A percentile compares a stretch with the other conserved stretches of the same genome.
These are phyloP conservation scores for Fomitopsis palustris DNA, from an alignment of 1,284 basidiomycete genomes.

Conservation along the genomic window DNA sequence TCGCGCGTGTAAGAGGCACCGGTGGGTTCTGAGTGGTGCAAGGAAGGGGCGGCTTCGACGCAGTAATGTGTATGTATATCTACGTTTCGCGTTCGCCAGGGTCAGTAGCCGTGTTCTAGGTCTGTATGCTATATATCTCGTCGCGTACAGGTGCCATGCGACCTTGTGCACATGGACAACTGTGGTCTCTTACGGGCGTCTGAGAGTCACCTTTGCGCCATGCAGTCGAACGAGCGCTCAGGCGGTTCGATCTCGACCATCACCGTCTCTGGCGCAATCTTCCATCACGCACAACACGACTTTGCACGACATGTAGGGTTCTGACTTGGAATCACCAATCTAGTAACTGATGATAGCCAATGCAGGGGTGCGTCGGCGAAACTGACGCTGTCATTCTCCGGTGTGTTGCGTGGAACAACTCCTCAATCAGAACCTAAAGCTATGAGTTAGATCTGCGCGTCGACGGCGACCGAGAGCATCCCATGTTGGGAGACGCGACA, in stretches of 20 bases:
- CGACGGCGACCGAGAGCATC: not conserved
- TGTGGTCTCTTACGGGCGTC: too few relatives aligned
- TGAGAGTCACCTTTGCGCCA: not conserved
- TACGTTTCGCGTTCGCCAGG: not conserved
- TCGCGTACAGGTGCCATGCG: too few relatives aligned
- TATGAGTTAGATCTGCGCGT: not conserved
- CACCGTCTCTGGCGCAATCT: not conserved
- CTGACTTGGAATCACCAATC: too few relatives aligned
- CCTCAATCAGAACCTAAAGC: not conserved
- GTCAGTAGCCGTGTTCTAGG: too few relatives aligned
- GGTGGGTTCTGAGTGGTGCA: conserved; percentile 11
- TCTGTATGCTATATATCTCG: too few relatives aligned
- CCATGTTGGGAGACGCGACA: not conserved
- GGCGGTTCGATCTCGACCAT: not conserved
- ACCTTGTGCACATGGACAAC: too few relatives aligned
- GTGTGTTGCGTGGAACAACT: not conserved
- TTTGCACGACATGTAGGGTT: not conserved
- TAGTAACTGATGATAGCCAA: not conserved
- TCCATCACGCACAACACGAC: too few relatives aligned
- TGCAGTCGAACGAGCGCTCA: not conserved
- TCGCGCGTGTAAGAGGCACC: conserved; percentile 22
- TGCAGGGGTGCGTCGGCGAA: not conserved
- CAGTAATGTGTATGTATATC: not conserved
- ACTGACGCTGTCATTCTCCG: not conserved
- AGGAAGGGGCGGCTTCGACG: not conserved